phyloP scores from a whole-genome alignment of 2,329 filamentous ascomycete genomes.

The Fusarium scirpi region DNA sequence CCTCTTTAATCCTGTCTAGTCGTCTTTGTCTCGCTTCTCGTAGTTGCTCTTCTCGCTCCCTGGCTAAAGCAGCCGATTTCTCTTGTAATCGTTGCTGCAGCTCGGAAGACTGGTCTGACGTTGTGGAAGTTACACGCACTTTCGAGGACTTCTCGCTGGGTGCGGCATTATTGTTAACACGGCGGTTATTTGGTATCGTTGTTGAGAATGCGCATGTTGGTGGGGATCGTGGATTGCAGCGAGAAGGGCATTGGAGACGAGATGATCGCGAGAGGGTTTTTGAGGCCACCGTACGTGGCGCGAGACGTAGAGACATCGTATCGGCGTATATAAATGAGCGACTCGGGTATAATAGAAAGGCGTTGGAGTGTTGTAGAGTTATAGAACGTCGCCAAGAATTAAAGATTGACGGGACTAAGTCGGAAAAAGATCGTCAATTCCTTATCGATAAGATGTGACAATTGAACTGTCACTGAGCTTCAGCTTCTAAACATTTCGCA shows the following conservation, averaged over 20 bases:
- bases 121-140: not conserved
- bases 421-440: slow-evolving; percentile 16
- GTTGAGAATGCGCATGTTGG: slow-evolving; percentile 24
- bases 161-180: not conserved
- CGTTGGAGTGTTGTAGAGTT: not conserved
- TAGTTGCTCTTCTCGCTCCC: slow-evolving; percentile 5
- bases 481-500: not conserved
- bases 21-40: slow-evolving; percentile 11
- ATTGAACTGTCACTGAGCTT: not conserved
- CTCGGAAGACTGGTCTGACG: not conserved
- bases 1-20: not conserved
- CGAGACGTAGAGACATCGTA: slow-evolving; percentile 9
- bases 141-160: not conserved
- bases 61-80: not conserved
- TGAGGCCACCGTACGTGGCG: slow-evolving; percentile 3
- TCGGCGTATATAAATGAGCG: not conserved
- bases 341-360: not conserved
- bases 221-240: not conserved
- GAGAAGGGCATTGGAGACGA: not conserved
- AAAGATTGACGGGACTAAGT: not conserved
- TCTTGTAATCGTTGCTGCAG: not conserved
- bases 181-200: not conserved
- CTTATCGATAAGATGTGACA: slow-evolving; percentile 40
- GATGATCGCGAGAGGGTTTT: not conserved
- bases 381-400: not conserved